Conservation (phyloP, 768 basidiomycete species). For the Hebeloma cylindrosporum region DNA sequence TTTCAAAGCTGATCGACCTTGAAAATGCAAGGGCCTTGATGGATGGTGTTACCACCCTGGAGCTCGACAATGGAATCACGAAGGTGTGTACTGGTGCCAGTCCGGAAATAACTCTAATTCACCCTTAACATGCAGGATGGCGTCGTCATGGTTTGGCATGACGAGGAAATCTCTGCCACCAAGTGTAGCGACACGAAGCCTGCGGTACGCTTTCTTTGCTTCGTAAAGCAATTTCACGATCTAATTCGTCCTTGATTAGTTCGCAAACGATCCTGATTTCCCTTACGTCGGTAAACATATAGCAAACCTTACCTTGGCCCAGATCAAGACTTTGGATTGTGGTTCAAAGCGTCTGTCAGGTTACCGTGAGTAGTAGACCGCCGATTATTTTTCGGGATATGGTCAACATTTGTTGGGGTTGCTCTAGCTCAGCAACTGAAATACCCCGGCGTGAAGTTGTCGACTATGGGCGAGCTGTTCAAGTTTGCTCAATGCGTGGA, state of each 20-base stretch:
- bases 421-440: constrained; percentile 57
- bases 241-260: constrained; percentile 34
- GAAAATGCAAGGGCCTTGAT: constrained; percentile 82
- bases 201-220: constrained; percentile 40
- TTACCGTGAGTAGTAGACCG: constrained; percentile 55
- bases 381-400: neutral
- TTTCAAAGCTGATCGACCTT: no score
- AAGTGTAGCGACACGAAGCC: constrained; percentile 75
- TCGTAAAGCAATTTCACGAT: neutral
- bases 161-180: constrained; percentile 57
- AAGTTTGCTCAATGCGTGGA: constrained; percentile 76
- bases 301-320: constrained; percentile 75
- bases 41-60: constrained; percentile 73
- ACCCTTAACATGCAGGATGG: constrained; percentile 53
- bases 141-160: constrained; percentile 78
- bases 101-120: neutral
- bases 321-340: constrained; percentile 80
- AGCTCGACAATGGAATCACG: constrained; percentile 78
- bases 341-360: constrained; percentile 61
- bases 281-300: constrained; percentile 79
- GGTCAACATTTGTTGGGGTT: neutral
- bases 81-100: constrained; percentile 39
- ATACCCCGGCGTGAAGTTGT: constrained; percentile 69
- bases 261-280: constrained; percentile 55
- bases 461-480: constrained; percentile 74